These are phyloP conservation scores for Neonectria sp. DNA, from an alignment of 2,329 filamentous ascomycete species.

Conservation along the genomic window DNA sequence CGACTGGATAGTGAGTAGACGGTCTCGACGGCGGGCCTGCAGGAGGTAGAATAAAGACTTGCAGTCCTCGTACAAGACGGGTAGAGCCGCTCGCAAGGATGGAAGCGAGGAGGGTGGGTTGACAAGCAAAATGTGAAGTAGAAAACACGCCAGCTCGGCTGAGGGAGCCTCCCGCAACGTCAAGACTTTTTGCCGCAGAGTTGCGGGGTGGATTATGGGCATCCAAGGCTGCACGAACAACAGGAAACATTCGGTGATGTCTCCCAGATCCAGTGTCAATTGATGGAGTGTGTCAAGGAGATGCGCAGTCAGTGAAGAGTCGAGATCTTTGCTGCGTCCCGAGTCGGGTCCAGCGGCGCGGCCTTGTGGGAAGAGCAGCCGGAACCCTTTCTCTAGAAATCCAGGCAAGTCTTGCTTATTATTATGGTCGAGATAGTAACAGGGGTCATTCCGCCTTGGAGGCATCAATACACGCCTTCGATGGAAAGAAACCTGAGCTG, in stretches of 20 bases:
- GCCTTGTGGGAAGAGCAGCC: not conserved
- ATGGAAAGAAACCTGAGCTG: no score
- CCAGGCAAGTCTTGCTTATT: not conserved
- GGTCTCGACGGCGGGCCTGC: not conserved
- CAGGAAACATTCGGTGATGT: not conserved
- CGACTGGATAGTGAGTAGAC: not conserved
- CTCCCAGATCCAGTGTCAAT: not conserved
- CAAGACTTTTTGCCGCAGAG: not conserved
- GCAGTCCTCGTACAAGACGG: not conserved
- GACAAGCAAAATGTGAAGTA: not conserved
- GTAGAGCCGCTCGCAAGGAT: not conserved
- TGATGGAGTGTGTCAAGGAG: not conserved
- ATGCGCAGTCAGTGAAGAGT: not conserved
- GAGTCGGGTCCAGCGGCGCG: not conserved
- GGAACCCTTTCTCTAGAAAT: not conserved
- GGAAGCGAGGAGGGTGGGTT: not conserved
- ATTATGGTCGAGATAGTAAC: not conserved
- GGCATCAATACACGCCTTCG: no score
- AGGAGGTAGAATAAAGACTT: not conserved
- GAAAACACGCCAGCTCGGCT: not conserved
- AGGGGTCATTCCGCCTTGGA: not conserved
- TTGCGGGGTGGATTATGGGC: not conserved
- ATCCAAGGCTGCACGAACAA: not conserved
- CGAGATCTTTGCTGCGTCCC: not conserved
- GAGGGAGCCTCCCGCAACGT: not conserved